Conservation (phyloP, 2,329 filamentous ascomycete genomes). For the Aspergillus floridensis region DNA sequence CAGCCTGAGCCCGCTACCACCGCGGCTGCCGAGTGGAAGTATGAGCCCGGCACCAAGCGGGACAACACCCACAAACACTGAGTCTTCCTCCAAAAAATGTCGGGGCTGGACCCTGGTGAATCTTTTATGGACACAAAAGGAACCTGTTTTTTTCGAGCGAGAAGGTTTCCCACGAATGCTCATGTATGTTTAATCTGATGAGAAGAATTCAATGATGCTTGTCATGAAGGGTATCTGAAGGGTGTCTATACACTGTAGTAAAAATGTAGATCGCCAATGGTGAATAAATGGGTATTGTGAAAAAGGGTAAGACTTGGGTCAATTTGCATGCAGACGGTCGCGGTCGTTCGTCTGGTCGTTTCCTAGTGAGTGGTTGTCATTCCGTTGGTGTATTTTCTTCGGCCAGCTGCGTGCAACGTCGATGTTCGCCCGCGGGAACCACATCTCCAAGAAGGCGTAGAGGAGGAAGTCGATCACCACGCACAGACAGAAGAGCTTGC, state of each 20-base stretch:
- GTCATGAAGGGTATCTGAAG: not conserved
- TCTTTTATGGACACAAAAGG: not conserved
- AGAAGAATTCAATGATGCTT: not conserved
- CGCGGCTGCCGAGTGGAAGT: slow-evolving; percentile 25
- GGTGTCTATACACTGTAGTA: too few relatives aligned
- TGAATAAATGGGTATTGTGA: not conserved
- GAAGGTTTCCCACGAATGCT: not conserved
- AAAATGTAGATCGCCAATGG: too few relatives aligned
- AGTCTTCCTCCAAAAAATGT: not conserved
- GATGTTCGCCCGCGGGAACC: slow-evolving; percentile 78
- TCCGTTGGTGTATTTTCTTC: slow-evolving; percentile 55
- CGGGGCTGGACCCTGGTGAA: slow-evolving; percentile 1
- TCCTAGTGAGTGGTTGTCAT: slow-evolving; percentile 6
- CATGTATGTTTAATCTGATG: not conserved
- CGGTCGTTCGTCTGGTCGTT: slow-evolving; percentile 7
- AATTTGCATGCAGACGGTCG: slow-evolving; percentile 3
- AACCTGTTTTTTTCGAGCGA: not conserved
- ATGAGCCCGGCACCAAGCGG: slow-evolving; percentile 28
- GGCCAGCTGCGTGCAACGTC: slow-evolving; percentile 93
- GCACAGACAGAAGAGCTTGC: slow-evolving; percentile 93
- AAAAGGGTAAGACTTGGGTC: not conserved
- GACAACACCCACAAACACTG: slow-evolving; percentile 6
- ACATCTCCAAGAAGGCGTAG: slow-evolving; percentile 82
- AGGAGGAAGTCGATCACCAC: slow-evolving; percentile 92
- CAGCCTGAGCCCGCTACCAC: slow-evolving; percentile 31